A percentile compares a stretch with the other conserved stretches of the same genome.
phyloP scores from a whole-genome alignment of 2,329 filamentous ascomycete genomes.

The Botrytis squamosa region DNA sequence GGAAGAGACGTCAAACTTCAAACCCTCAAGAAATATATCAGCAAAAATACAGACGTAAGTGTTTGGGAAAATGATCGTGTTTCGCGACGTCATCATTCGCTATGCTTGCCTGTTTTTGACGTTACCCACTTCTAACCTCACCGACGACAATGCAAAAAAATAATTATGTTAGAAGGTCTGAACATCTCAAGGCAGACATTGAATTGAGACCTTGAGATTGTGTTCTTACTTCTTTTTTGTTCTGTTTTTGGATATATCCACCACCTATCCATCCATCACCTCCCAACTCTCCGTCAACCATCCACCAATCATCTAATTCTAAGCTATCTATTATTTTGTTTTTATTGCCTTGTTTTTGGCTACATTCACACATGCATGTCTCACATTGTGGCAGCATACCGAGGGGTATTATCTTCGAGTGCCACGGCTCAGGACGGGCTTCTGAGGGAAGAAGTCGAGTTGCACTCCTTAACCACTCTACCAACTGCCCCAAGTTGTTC shows the following conservation, averaged over 20 bases:
- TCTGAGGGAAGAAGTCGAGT: not conserved
- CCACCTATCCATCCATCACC: not conserved
- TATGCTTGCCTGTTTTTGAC: not conserved
- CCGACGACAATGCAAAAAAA: not conserved
- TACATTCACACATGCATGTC: not conserved
- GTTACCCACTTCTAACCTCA: not conserved
- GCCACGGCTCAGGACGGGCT: not conserved
- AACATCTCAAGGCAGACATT: not conserved
- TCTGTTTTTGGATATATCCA: not conserved
- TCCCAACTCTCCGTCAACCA: too few species aligned
- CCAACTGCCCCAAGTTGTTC: not conserved
- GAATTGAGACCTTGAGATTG: not conserved
- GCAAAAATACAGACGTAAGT: not conserved
- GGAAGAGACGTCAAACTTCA: not conserved
- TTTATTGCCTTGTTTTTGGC: not conserved
- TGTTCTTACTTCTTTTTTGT: not conserved
- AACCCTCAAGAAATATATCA: not conserved
- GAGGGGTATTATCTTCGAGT: not conserved
- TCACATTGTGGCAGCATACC: conserved; percentile 7
- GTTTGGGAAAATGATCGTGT: not conserved
- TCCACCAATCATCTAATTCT: not conserved
- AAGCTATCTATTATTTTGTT: not conserved
- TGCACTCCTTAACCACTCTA: not conserved
- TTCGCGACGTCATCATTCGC: not conserved
- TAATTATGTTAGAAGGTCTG: not conserved